Evolutionary conservation across 768 basidiomycete genomes (phyloP), one percentile per base, ranked within the genome.

Genomic region (Bullera alba): DNA sequence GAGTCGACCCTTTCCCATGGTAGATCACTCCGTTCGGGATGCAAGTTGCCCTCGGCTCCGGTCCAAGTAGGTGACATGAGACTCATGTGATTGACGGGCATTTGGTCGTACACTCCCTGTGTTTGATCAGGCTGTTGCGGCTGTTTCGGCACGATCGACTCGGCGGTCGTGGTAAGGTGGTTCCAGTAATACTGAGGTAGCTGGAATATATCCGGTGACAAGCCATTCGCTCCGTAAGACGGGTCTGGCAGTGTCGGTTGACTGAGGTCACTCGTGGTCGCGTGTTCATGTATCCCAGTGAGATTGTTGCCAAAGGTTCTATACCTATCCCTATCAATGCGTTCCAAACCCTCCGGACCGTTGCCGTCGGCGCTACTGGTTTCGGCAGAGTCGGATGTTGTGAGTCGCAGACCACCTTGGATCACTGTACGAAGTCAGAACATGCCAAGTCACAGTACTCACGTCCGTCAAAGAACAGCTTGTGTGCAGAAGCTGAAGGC

Each of bases 401-500:
- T 44, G 6, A 60, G 23, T 16, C 38, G 46, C 19, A 60, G 34
- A 25, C 59, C 59, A 15, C 55, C 59, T 41, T 54, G 52, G 27
- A 60, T 60, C 32, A 60, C 59, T 60, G 23, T 14, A 34, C n/a
- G 17, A 22, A 5, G 19, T 29, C 19, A 44, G 46, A 10, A 19
- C 25, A 28, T 16, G 16, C 32, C 35, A 4, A 4, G 6, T 27
- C 7, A 26, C 16, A 38, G 14, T 14, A 57, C 65, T 59, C 49
- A 63, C 65, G 41, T 4, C 60, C 65, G 25, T 67, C 65, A 26
- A 67, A 67, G 53, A 67, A 67, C 23, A 61, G 37, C 41, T 56
- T 51, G 35, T 63, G 62, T 1, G 60, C 53, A 0, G 58, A 60
- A 5, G 65, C 65, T 3, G 62, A 52, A 7, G 65, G 54, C 65